These are phyloP conservation scores for Yarrowia bubula DNA, from an alignment of 805 yeast genomes.

Conservation along the genomic window DNA sequence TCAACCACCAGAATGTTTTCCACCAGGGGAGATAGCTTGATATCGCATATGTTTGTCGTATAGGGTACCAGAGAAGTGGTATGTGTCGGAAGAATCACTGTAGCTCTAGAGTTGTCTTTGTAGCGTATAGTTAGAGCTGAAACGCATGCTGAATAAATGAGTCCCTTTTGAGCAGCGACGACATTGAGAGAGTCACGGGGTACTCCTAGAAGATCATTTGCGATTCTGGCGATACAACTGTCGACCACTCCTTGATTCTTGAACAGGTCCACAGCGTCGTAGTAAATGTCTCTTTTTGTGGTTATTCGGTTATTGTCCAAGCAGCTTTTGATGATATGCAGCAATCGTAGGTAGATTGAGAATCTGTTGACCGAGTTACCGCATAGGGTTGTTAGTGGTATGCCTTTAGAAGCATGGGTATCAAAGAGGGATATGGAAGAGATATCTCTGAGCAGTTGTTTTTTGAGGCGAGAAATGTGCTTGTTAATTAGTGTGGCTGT, in stretches of 20 bases:
- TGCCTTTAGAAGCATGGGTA: not conserved
- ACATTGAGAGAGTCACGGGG: slow-evolving; percentile 45
- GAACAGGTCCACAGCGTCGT: slow-evolving; percentile 55
- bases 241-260: slow-evolving; percentile 46
- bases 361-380: slow-evolving; percentile 1
- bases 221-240: slow-evolving; percentile 42
- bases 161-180: slow-evolving; percentile 56
- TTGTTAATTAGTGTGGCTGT: not conserved
- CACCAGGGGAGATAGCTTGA: not conserved
- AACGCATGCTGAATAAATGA: slow-evolving; percentile 41
- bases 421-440: not conserved
- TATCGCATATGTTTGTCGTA: not conserved
- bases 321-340: slow-evolving; percentile 7
- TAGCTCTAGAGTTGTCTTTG: not conserved
- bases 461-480: not conserved
- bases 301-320: not conserved
- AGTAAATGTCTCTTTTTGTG: slow-evolving; percentile 52
- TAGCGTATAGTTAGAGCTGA: not conserved
- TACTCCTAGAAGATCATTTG: slow-evolving; percentile 41
- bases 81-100: not conserved
- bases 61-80: not conserved
- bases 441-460: not conserved
- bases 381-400: not conserved
- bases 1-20: slow-evolving; percentile 44
- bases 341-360: not conserved